phyloP scores from a whole-genome alignment of 495 filamentous ascomycete species.

The Friedmanniomyces simplex region DNA sequence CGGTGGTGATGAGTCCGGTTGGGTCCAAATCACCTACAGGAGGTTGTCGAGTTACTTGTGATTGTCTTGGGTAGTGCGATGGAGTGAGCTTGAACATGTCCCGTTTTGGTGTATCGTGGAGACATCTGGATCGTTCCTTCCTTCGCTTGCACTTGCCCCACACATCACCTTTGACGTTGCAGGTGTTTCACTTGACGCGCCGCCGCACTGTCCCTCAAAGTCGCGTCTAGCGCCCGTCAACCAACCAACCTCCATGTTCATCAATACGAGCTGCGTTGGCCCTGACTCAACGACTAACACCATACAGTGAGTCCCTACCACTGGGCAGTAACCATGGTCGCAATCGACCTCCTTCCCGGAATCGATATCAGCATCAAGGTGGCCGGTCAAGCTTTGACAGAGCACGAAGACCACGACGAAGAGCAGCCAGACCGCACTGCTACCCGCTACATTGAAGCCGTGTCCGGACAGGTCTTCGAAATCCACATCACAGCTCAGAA shows the following conservation, averaged over 20 bases:
- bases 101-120: too few relatives aligned
- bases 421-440: conserved; percentile 1
- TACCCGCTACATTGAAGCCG: conserved; percentile 14
- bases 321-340: conserved; percentile 5
- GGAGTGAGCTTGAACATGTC: not conserved
- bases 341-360: conserved; percentile 3
- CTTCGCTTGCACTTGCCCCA: too few relatives aligned
- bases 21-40: not conserved
- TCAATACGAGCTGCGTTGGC: too few relatives aligned
- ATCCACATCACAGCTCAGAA: not conserved
- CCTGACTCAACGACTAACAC: too few relatives aligned
- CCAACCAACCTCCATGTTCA: too few relatives aligned
- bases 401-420: conserved; percentile 6
- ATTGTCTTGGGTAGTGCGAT: not conserved
- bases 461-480: conserved; percentile 4
- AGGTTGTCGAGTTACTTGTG: not conserved
- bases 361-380: conserved; percentile 4
- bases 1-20: not conserved
- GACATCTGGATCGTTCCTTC: too few relatives aligned
- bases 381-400: conserved; percentile 1
- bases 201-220: too few relatives aligned
- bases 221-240: too few relatives aligned
- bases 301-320: not conserved
- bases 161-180: too few relatives aligned
- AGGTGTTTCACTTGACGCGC: too few relatives aligned